These are phyloP conservation scores for Setomelanomma holmii DNA, from an alignment of 2,329 filamentous ascomycete genomes.

Conservation along the genomic window DNA sequence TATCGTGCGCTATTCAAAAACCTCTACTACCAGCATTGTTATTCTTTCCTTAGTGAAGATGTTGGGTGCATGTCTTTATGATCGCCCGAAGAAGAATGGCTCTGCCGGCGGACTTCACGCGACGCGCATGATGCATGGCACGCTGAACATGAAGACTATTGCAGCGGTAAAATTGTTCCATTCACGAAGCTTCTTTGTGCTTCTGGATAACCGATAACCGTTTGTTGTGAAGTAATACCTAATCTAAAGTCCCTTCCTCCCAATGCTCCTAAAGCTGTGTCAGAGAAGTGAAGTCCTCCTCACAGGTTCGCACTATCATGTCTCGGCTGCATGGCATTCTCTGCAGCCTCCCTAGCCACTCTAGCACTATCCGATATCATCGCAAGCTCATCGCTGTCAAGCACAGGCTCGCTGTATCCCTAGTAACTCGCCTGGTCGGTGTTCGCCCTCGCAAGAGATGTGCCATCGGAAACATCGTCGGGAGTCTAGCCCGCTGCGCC, in stretches of 20 bases:
- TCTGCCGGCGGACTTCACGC: too few relatives aligned
- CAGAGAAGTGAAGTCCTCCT: background rate
- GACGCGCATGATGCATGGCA: too few relatives aligned
- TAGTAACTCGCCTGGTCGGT: background rate
- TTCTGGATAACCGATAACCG: background rate
- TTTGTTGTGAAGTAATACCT: background rate
- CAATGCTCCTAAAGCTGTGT: background rate
- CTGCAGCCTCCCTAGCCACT: background rate
- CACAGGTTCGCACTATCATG: background rate
- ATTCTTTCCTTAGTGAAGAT: too few relatives aligned
- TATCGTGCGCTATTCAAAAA: too few relatives aligned
- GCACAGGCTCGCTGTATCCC: background rate
- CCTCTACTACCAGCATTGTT: too few relatives aligned
- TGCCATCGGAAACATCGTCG: background rate
- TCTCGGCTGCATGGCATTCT: background rate
- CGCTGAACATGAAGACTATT: too few relatives aligned
- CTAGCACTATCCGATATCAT: background rate
- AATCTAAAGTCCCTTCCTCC: background rate
- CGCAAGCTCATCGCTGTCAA: background rate
- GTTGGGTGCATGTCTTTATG: too few relatives aligned
- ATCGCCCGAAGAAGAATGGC: too few relatives aligned
- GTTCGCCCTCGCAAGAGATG: background rate
- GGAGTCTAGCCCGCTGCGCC: slow-evolving; percentile 30
- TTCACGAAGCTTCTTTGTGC: background rate
- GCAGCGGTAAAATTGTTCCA: background rate